phyloP scores from a whole-genome alignment of 2,329 filamentous ascomycete genomes.

The Alternaria alternata region DNA sequence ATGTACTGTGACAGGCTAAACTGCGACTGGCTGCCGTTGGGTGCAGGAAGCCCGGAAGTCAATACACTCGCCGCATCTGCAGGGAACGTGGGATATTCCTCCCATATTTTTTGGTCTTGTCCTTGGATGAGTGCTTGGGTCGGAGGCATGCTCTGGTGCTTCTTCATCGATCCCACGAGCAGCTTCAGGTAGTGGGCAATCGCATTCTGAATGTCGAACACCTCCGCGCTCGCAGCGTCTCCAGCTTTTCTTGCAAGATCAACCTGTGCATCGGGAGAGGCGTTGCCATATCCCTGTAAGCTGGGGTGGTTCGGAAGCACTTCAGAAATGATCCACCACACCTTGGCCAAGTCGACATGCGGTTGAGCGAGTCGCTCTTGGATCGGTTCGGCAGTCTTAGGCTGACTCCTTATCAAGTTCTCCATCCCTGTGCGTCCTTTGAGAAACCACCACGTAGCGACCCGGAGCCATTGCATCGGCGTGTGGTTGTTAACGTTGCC shows the following conservation, averaged over 20 bases:
- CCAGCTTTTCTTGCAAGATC: constrained; percentile 54
- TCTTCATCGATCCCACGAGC: constrained; percentile 81
- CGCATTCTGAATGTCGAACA: constrained; percentile 61
- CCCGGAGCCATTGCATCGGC: constrained; percentile 73
- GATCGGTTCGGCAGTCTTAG: constrained; percentile 61
- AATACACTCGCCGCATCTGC: constrained; percentile 76
- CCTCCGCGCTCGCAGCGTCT: constrained; percentile 55
- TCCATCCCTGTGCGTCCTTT: constrained; percentile 81
- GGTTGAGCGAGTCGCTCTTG: constrained; percentile 71
- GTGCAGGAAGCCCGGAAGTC: constrained; percentile 46
- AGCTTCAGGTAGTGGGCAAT: constrained; percentile 74
- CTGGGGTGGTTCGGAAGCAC: constrained; percentile 49
- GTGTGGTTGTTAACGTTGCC: constrained; percentile 70
- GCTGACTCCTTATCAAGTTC: constrained; percentile 70
- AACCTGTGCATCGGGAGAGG: constrained; percentile 39
- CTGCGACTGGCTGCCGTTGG: constrained; percentile 55
- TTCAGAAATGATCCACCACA: constrained; percentile 75
- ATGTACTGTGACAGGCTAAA: constrained; percentile 70
- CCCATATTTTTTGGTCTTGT: constrained; percentile 83
- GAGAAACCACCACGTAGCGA: constrained; percentile 88
- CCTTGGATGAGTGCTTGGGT: constrained; percentile 73
- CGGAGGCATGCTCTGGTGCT: constrained; percentile 78
- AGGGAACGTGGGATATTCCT: constrained; percentile 76
- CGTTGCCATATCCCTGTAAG: constrained; percentile 37
- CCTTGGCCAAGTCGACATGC: constrained; percentile 84